Percentiles rank a stretch among this genome's conserved stretches.
Evolutionary conservation across 345 rosid species (phyloP).

Genomic region (Balakata baccata): DNA sequence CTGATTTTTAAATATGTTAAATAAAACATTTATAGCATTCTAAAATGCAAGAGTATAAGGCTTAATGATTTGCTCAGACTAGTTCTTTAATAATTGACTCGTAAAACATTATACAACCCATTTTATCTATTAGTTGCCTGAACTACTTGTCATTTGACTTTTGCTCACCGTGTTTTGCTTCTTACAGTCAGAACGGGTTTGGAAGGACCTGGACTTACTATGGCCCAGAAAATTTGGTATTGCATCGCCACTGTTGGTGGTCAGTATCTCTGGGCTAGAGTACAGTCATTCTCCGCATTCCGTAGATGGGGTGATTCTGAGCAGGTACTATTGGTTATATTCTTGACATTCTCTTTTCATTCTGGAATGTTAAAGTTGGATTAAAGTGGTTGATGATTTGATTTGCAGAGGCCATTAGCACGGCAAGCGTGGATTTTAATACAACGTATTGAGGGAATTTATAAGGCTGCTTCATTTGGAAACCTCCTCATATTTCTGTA

Average conservation of each 20-base stretch:
- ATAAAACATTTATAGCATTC: neutral
- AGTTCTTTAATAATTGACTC: neutral
- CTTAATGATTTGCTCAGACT: neutral
- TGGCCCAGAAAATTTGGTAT: conserved; percentile 83
- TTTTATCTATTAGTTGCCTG: neutral
- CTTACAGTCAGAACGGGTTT: conserved; percentile 78
- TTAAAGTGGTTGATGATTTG: conserved; percentile 6
- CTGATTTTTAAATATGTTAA: neutral
- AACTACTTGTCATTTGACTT: neutral
- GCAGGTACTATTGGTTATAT: conserved; percentile 42
- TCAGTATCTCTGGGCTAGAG: conserved; percentile 82
- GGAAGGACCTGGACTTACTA: conserved; percentile 91
- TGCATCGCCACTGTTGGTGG: conserved; percentile 92
- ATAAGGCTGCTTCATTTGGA: conserved; percentile 85
- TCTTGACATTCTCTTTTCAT: neutral
- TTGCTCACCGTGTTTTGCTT: conserved; percentile 13
- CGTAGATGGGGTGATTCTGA: conserved; percentile 98
- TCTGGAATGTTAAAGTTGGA: neutral
- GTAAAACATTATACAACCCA: neutral
- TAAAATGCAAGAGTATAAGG: neutral
- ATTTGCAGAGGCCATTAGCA: conserved; percentile 74
- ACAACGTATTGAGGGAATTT: conserved; percentile 77
- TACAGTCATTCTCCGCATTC: conserved; percentile 92
- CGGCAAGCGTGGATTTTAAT: conserved; percentile 70
- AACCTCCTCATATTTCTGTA: conserved; percentile 84